phyloP scores from a whole-genome alignment of 225 moss, liverwort and hornwort genomes.

The Pleurozium schreberi region DNA sequence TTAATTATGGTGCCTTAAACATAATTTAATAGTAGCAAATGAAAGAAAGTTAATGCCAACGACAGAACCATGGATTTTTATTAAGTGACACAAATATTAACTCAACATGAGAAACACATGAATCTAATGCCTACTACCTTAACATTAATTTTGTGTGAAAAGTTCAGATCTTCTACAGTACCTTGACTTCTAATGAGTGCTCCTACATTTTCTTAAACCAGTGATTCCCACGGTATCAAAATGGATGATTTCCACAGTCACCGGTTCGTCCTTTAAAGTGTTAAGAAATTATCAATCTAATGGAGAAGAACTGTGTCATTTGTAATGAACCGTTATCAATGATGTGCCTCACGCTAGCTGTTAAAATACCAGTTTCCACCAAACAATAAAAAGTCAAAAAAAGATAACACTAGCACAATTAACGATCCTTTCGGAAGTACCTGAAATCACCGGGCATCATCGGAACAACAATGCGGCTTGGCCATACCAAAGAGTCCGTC shows the following conservation, averaged over 20 bases:
- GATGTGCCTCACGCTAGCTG: neutral
- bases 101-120: neutral
- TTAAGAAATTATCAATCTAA: neutral
- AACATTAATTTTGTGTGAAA: no score
- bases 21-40: neutral
- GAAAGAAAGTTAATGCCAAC: neutral
- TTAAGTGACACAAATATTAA: neutral
- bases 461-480: slow-evolving; percentile 79
- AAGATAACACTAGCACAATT: neutral
- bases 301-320: neutral
- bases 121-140: neutral
- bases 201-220: no score
- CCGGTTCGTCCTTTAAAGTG: no score
- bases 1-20: no score
- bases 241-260: no score
- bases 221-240: no score
- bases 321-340: neutral
- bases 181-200: no score
- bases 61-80: neutral
- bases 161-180: no score
- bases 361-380: neutral
- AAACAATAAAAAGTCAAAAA: neutral
- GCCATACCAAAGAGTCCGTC: slow-evolving; percentile 82
- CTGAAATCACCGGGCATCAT: slow-evolving; percentile 86
- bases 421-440: neutral